phyloP scores from a whole-genome alignment of 2,329 filamentous ascomycete genomes.

The Claviceps cyperi region DNA sequence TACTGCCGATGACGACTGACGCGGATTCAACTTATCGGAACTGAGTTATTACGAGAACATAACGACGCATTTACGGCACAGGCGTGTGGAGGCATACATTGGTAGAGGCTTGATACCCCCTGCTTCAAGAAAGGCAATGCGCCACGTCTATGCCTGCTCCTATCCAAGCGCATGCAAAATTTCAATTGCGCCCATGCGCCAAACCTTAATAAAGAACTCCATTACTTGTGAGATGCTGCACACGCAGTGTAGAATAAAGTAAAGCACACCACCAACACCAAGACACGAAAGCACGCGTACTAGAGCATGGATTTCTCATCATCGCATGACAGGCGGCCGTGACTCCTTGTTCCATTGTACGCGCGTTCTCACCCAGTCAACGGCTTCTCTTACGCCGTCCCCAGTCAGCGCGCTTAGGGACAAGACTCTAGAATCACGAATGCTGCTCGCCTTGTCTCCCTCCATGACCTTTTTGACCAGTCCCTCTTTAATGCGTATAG shows the following conservation, averaged over 20 bases:
- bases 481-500: slow-evolving; percentile 93
- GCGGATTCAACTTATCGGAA: not conserved
- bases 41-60: not conserved
- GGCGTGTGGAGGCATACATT: not conserved
- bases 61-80: not conserved
- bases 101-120: slow-evolving; percentile 2
- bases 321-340: slow-evolving; percentile 85
- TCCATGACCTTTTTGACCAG: slow-evolving; percentile 92
- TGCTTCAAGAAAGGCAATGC: not conserved
- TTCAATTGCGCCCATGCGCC: slow-evolving; percentile 2
- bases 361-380: slow-evolving; percentile 89
- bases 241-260: not conserved
- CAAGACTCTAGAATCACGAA: slow-evolving; percentile 80
- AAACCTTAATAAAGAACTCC: not conserved
- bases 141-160: slow-evolving; percentile 4
- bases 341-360: slow-evolving; percentile 96
- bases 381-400: slow-evolving; percentile 78
- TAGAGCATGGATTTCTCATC: slow-evolving; percentile 8
- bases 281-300: not conserved
- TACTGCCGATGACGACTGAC: not conserved
- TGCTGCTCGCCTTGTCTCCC: slow-evolving; percentile 72
- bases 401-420: slow-evolving; percentile 83
- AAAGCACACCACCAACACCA: not conserved
- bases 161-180: slow-evolving; percentile 5
- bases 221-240: slow-evolving; percentile 3